Conservation (phyloP, 2,329 filamentous ascomycete species). For the Colletotrichum liaoningense region DNA sequence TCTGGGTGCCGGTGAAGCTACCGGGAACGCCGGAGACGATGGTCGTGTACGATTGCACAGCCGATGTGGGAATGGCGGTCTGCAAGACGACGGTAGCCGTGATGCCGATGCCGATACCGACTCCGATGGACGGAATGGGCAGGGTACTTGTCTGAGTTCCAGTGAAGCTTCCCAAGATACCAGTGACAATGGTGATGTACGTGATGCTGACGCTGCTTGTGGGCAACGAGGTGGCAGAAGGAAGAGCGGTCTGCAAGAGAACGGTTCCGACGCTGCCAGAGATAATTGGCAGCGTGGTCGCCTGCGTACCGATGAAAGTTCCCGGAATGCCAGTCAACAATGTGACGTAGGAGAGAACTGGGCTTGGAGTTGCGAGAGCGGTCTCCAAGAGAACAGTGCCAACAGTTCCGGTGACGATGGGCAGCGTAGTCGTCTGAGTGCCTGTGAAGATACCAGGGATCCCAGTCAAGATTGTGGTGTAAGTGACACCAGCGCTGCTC, state of each 20-base stretch:
- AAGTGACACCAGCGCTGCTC: background rate
- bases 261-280: background rate
- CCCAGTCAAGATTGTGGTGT: constrained; percentile 6
- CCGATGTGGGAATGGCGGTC: background rate
- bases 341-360: background rate
- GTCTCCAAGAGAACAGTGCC: constrained; percentile 20
- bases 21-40: background rate
- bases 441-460: constrained; percentile 2
- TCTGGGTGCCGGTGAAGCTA: background rate
- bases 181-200: constrained; percentile 9
- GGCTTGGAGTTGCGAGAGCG: background rate
- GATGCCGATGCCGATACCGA: background rate
- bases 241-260: constrained; percentile 12
- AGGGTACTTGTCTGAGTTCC: constrained; percentile 3
- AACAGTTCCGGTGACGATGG: background rate
- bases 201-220: background rate
- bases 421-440: constrained; percentile 7
- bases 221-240: background rate
- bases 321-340: constrained; percentile 8
- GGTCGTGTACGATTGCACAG: background rate
- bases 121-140: background rate
- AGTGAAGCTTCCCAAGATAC: constrained; percentile 3
- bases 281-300: background rate
- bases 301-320: background rate
- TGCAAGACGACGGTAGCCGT: background rate